Percentiles rank a stretch among this genome's conserved stretches.
Conservation (phyloP, 495 filamentous ascomycete genomes). For the Glutinoglossum americanum region DNA sequence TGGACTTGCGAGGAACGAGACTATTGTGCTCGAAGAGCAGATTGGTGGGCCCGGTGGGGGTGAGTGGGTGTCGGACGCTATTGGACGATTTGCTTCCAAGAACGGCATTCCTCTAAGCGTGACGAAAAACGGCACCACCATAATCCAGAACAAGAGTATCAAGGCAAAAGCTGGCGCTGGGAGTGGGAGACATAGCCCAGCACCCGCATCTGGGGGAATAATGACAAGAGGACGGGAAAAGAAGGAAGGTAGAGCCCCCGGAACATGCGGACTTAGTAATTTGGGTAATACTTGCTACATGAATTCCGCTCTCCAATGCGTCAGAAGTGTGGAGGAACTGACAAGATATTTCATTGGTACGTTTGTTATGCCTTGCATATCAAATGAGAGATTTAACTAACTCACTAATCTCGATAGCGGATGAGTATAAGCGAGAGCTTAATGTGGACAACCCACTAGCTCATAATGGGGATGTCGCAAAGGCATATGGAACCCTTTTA, state of each 20-base stretch:
- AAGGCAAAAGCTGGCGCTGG: slow-evolving; percentile 17
- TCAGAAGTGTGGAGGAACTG: slow-evolving; percentile 77
- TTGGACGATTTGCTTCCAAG: slow-evolving; percentile 10
- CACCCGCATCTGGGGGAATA: slow-evolving; percentile 21
- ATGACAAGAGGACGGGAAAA: slow-evolving; percentile 47
- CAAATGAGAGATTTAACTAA: neutral
- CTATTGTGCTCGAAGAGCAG: slow-evolving; percentile 60
- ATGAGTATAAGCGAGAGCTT: slow-evolving; percentile 50
- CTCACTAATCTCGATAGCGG: slow-evolving; percentile 19
- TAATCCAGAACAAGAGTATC: slow-evolving; percentile 11
- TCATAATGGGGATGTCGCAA: slow-evolving; percentile 64
- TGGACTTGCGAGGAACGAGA: slow-evolving; percentile 44
- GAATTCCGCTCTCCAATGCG: slow-evolving; percentile 90
- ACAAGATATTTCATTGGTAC: slow-evolving; percentile 67
- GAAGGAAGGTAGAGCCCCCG: slow-evolving; percentile 39
- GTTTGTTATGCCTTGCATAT: slow-evolving; percentile 9
- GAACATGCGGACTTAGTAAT: slow-evolving; percentile 67
- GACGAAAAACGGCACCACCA: slow-evolving; percentile 17
- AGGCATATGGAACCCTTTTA: slow-evolving; percentile 53
- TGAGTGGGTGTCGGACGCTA: slow-evolving; percentile 39
- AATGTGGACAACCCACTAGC: slow-evolving; percentile 69
- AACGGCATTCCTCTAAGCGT: slow-evolving; percentile 20
- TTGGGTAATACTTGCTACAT: slow-evolving; percentile 97
- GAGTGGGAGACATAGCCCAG: slow-evolving; percentile 46
- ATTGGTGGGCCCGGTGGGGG: slow-evolving; percentile 31